Base-by-base conservation (phyloP, 805 yeast species). In the Ogataea zsoltii region DNA sequence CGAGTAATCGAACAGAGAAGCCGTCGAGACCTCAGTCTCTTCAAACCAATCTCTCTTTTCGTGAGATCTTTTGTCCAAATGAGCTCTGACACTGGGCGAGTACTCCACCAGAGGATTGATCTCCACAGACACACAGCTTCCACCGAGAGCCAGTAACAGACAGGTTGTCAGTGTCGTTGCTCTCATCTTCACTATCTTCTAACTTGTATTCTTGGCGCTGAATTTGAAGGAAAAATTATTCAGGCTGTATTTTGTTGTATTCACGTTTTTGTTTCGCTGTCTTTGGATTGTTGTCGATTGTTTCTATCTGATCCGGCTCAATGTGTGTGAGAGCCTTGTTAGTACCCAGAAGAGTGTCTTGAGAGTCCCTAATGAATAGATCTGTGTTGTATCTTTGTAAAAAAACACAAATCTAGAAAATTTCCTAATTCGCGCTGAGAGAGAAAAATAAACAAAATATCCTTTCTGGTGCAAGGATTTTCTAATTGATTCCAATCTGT, bases 1-100 rank as follows among this genome's bases (percentile, higher is more conserved):
- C 0, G 37, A 19, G 41, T 68, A 67, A 35, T 62, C 51, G 37
- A 43, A 44, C 16, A 41, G 37, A 14, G 46, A 17, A 11, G 46
- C 45, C 17, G 36, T 32, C 4, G 23, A 42, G 11, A 39, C 45
- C 2, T 34, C 31, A 2, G 17, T 25, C 7, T 47, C 43, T 2
- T 51, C 46, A 7, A 32, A 36, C 37, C 34, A 35, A 18, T 41
- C 50, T 23, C 40, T n/a, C 39, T 45, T 44, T 16, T 29, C 38
- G 30, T 28, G 39, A 7, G 29, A 39, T 33, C 47, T 29, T 33
- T 45, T 47, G 13, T 18, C 19, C 33, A 45, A 15, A 28, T 34
- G 44, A n/a, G 44, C 42, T 14, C 25, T 23, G 19, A 48, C 33
- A 3, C 36, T 16, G 4, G 55, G 55, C 6, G 55, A 51, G n/a